A percentile compares a stretch with the other conserved stretches of the same genome.
phyloP scores from a whole-genome alignment of 208 protist genomes.

The Trypanosoma platydactyli region DNA sequence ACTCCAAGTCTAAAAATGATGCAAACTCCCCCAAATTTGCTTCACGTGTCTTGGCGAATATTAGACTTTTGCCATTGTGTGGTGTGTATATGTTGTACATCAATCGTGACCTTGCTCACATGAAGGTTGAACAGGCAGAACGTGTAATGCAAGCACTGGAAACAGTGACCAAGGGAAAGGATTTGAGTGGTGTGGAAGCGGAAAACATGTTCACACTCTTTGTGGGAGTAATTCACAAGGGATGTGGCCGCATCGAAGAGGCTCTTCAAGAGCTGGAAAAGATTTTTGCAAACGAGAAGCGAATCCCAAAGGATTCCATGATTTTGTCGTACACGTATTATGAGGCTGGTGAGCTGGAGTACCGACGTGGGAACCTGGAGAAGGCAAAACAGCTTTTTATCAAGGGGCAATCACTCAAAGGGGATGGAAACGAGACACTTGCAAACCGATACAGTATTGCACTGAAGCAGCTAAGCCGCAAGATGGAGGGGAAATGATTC shows the following conservation, averaged over 20 bases:
- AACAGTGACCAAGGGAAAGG: conserved; percentile 58
- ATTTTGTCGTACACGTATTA: conserved; percentile 89
- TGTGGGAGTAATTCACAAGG: conserved; percentile 88
- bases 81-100: conserved; percentile 91
- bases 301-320: conserved; percentile 83
- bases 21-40: conserved; percentile 88
- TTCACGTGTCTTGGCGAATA: conserved; percentile 69
- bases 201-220: conserved; percentile 86
- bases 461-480: conserved; percentile 83
- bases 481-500: conserved; percentile 37
- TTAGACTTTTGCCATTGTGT: conserved; percentile 66
- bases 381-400: conserved; percentile 80
- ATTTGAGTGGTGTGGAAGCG: conserved; percentile 68
- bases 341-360: conserved; percentile 86
- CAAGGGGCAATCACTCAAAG: conserved; percentile 77
- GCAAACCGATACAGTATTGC: conserved; percentile 86
- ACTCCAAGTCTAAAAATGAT: conserved; percentile 90
- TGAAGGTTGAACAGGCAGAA: conserved; percentile 78
- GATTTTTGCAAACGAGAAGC: conserved; percentile 81
- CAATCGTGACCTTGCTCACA: conserved; percentile 90
- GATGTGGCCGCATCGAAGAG: conserved; percentile 60
- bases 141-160: conserved; percentile 69
- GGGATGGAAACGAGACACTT: conserved; percentile 89
- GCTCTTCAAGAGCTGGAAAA: conserved; percentile 61
- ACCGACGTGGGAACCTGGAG: conserved; percentile 64